A percentile compares a stretch with the other conserved stretches of the same genome.
Conservation (phyloP, 2,329 filamentous ascomycete genomes). For the Fusarium sp. region DNA sequence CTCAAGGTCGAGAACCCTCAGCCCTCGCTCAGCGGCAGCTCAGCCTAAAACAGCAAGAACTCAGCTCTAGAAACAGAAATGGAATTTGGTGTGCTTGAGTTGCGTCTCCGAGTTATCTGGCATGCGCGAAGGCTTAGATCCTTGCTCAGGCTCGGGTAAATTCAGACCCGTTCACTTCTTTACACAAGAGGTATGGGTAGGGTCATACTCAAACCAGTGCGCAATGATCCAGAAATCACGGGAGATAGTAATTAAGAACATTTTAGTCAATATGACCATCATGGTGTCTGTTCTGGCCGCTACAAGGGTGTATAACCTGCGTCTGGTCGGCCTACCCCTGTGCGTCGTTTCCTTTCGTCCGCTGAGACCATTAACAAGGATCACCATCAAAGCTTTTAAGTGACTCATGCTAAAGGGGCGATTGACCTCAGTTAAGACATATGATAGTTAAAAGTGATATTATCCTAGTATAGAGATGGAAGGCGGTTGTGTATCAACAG, state of each 20-base stretch:
- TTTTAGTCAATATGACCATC: background rate
- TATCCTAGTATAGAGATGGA: background rate
- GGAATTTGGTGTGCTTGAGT: no score
- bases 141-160: background rate
- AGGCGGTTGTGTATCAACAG: background rate
- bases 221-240: background rate
- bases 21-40: no score
- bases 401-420: background rate
- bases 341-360: background rate
- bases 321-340: background rate
- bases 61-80: no score
- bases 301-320: background rate
- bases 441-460: background rate
- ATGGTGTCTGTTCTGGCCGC: background rate
- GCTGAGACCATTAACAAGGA: background rate
- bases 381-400: background rate
- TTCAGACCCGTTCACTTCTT: background rate
- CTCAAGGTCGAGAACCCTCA: no score
- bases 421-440: background rate
- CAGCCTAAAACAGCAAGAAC: no score
- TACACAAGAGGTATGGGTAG: background rate
- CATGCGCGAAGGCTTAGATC: background rate
- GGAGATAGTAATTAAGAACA: background rate
- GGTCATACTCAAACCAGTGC: background rate
- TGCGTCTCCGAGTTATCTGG: no score